Conservation (phyloP, 176 grass and related monocot species). For the Calamus simplicifolius region DNA sequence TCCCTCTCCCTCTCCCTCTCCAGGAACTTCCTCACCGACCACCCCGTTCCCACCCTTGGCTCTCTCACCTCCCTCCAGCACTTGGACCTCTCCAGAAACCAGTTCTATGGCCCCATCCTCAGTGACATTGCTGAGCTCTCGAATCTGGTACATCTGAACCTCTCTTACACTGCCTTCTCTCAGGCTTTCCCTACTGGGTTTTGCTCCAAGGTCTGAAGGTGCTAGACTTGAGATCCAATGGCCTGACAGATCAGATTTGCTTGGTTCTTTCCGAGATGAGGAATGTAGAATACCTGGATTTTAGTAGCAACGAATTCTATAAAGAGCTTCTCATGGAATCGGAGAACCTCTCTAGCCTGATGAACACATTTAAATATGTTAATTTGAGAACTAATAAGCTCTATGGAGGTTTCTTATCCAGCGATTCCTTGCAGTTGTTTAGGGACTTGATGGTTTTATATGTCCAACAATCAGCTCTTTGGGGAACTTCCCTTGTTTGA, state of each 20-base stretch:
- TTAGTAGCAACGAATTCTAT: slow-evolving; percentile 70
- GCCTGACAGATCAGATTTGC: slow-evolving; percentile 63
- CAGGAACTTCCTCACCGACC: slow-evolving; percentile 82
- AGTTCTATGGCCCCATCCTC: slow-evolving; percentile 78
- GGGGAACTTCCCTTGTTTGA: slow-evolving; percentile 55
- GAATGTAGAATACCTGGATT: slow-evolving; percentile 71
- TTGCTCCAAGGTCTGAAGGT: slow-evolving; percentile 59
- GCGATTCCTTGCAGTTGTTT: slow-evolving; percentile 49
- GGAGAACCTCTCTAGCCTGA: slow-evolving; percentile 37
- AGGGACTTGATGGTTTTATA: slow-evolving; percentile 80
- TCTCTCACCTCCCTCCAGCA: slow-evolving; percentile 24
- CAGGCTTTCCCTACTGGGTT: slow-evolving; percentile 56
- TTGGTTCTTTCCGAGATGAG: slow-evolving; percentile 54
- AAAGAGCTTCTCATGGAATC: slow-evolving; percentile 48
- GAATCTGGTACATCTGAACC: slow-evolving; percentile 67
- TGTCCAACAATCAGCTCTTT: slow-evolving; percentile 60
- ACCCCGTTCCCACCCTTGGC: slow-evolving; percentile 66
- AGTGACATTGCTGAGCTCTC: slow-evolving; percentile 58
- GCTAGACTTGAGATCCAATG: slow-evolving; percentile 72
- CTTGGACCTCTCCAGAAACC: slow-evolving; percentile 83
- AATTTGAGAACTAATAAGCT: slow-evolving; percentile 86
- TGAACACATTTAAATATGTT: slow-evolving; percentile 78
- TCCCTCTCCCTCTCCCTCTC: slow-evolving; percentile 34
- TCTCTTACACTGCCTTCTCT: slow-evolving; percentile 77
- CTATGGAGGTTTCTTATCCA: slow-evolving; percentile 52